Percentiles rank a stretch among this genome's conserved stretches.
Evolutionary conservation across 2,329 filamentous ascomycete genomes (phyloP).

Genomic region (Xylariaceae sp.): DNA sequence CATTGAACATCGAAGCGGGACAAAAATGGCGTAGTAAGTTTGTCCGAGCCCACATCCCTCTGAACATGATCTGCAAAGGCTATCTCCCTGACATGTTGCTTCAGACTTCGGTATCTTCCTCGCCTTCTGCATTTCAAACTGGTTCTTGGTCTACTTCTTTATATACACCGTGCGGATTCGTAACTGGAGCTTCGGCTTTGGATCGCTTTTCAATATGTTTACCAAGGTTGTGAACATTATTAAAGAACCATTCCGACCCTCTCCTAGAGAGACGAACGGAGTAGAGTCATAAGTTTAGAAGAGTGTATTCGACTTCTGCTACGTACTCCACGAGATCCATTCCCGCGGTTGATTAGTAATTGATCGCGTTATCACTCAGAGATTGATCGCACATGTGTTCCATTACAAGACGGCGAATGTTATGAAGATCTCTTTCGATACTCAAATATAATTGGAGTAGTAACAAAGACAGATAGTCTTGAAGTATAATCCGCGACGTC

Average conservation of each 20-base stretch:
- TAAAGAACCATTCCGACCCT: conserved; percentile 30
- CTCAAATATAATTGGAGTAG: no score
- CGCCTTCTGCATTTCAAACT: conserved; percentile 68
- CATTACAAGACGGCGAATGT: no score
- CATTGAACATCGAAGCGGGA: conserved; percentile 45
- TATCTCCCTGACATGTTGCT: conserved; percentile 1
- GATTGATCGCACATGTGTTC: no score
- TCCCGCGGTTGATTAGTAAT: no score
- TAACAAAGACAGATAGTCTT: no score
- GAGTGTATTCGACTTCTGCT: no score
- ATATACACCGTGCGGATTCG: conserved; percentile 70
- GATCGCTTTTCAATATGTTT: conserved; percentile 45
- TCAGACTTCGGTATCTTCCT: conserved; percentile 68
- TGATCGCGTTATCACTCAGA: no score
- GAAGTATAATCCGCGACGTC: no score
- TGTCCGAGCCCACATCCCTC: not conserved
- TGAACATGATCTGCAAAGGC: not conserved
- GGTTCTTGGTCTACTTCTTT: conserved; percentile 72
- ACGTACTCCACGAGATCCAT: no score
- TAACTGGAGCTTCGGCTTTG: conserved; percentile 69
- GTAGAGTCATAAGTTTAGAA: not conserved
- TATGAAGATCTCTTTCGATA: no score
- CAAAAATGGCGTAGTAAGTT: conserved; percentile 65
- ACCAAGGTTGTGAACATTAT: conserved; percentile 30
- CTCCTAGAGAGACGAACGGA: conserved; percentile 4